Percentiles rank a stretch among this genome's conserved stretches.
These are phyloP conservation scores for Licmophora abbreviata DNA, from an alignment of 108 stramenopile genomes.

Conservation along the genomic window DNA sequence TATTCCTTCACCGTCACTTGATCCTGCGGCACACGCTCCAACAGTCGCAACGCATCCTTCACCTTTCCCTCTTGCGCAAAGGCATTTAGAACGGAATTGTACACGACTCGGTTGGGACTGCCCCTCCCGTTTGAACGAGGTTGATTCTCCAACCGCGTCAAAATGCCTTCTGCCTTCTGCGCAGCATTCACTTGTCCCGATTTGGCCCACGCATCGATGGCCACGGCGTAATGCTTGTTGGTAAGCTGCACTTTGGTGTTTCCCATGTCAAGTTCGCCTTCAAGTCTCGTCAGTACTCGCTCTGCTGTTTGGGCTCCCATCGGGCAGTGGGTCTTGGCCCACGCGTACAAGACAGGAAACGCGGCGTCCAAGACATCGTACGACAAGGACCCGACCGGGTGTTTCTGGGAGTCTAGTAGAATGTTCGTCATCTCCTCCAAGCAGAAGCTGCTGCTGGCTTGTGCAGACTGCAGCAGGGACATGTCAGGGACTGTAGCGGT, in stretches of 20 bases:
- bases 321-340: constrained; percentile 35
- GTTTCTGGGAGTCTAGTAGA: background rate
- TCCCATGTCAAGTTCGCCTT: constrained; percentile 39
- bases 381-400: background rate
- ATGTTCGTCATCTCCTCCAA: background rate
- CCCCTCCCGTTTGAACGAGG: background rate
- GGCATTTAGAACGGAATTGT: constrained; percentile 43
- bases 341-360: constrained; percentile 24
- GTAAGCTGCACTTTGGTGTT: constrained; percentile 39
- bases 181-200: constrained; percentile 46
- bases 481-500: background rate
- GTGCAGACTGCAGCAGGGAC: background rate
- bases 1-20: constrained; percentile 14
- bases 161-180: constrained; percentile 38
- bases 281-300: constrained; percentile 41
- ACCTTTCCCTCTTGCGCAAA: constrained; percentile 20
- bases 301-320: constrained; percentile 42
- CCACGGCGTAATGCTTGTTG: constrained; percentile 51
- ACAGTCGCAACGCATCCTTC: constrained; percentile 11
- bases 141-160: constrained; percentile 17
- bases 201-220: constrained; percentile 61
- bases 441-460: background rate
- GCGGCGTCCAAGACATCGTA: background rate
- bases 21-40: constrained; percentile 14
- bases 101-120: constrained; percentile 31